Conservation (phyloP, 2,329 filamentous ascomycete species). For the Beauveria bassiana region DNA sequence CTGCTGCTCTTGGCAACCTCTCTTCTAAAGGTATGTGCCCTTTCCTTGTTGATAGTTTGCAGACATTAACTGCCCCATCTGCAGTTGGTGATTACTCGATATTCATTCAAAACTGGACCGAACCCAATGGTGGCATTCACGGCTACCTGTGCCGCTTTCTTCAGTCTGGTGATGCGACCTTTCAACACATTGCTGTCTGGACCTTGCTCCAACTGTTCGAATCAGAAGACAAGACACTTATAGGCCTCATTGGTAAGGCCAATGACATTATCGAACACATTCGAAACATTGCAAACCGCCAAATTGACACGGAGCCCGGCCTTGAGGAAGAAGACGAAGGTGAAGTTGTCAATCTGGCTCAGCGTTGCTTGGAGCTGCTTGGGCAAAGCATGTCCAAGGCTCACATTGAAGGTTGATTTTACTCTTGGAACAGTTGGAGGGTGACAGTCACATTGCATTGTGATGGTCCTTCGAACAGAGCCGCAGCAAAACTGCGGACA, state of each 20-base stretch:
- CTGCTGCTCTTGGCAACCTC: conserved; percentile 87
- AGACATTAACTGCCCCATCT: conserved; percentile 10
- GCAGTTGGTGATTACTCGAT: conserved; percentile 92
- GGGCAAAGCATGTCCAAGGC: conserved; percentile 69
- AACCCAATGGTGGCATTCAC: conserved; percentile 89
- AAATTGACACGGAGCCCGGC: conserved; percentile 79
- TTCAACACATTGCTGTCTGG: conserved; percentile 99
- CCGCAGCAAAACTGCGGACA: neutral
- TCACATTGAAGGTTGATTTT: conserved; percentile 64
- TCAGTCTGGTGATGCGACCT: conserved; percentile 88
- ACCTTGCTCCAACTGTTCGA: conserved; percentile 91
- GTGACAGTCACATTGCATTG: conserved; percentile 70
- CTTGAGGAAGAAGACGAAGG: conserved; percentile 85
- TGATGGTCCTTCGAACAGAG: conserved; percentile 29
- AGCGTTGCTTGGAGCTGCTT: conserved; percentile 80
- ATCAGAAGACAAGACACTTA: conserved; percentile 85
- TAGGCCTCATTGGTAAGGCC: conserved; percentile 79
- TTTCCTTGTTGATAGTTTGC: neutral
- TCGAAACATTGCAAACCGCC: conserved; percentile 80
- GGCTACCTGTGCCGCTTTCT: conserved; percentile 92
- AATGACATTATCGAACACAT: conserved; percentile 91
- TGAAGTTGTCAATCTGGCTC: conserved; percentile 85
- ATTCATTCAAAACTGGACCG: conserved; percentile 88
- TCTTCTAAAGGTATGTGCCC: conserved; percentile 78
- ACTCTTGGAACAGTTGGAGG: conserved; percentile 70